Percentiles rank a stretch among this genome's conserved stretches.
phyloP scores from a whole-genome alignment of 352 stramenopile species.

The Globisporangium orthogonon region DNA sequence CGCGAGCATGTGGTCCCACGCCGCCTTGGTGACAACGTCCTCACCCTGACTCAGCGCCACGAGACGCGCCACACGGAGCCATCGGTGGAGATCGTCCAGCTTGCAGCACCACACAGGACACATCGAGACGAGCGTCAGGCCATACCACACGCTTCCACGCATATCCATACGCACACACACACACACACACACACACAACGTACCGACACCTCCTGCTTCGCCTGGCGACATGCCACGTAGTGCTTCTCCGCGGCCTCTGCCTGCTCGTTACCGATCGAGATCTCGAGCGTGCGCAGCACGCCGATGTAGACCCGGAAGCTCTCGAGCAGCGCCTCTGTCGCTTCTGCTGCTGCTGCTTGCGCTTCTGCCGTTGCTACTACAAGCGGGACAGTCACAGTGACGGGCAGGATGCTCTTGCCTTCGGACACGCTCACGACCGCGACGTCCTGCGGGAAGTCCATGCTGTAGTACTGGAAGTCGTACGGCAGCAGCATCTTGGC shows the following conservation, averaged over 20 bases:
- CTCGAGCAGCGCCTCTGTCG: slow-evolving; percentile 29
- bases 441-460: slow-evolving; percentile 79
- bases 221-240: slow-evolving; percentile 68
- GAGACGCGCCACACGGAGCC: slow-evolving; percentile 65
- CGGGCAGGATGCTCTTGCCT: slow-evolving; percentile 64
- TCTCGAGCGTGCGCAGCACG: slow-evolving; percentile 42
- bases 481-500: slow-evolving; percentile 76
- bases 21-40: slow-evolving; percentile 31
- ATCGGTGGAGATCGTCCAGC: slow-evolving; percentile 74
- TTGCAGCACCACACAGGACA: slow-evolving; percentile 14
- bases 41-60: slow-evolving; percentile 58
- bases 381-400: slow-evolving; percentile 43
- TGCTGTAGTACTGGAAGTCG: slow-evolving; percentile 82
- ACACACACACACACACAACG: slow-evolving; percentile 8
- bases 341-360: neutral
- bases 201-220: slow-evolving; percentile 66
- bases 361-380: slow-evolving; percentile 4
- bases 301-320: slow-evolving; percentile 64
- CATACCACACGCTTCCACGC: neutral
- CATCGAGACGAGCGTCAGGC: neutral
- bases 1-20: slow-evolving; percentile 56
- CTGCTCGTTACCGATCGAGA: slow-evolving; percentile 65
- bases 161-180: neutral
- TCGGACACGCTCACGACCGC: slow-evolving; percentile 60
- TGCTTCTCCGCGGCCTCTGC: slow-evolving; percentile 74